A percentile compares a stretch with the other conserved stretches of the same genome.
These are phyloP conservation scores for Pseudocercospora musae DNA, from an alignment of 2,329 filamentous ascomycete genomes.

Conservation along the genomic window DNA sequence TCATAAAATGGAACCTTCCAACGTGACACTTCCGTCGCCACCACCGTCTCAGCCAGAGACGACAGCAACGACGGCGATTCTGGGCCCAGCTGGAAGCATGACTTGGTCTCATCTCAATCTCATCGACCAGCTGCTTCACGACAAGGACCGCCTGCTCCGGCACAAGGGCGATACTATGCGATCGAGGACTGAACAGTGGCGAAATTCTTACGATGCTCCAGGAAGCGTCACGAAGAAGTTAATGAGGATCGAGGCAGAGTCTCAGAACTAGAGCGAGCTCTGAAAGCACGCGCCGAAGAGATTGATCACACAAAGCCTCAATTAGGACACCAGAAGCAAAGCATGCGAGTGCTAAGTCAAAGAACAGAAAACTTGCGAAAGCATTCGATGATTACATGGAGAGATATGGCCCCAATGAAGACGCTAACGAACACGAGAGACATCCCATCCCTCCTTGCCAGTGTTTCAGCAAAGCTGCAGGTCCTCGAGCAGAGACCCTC, in stretches of 20 bases:
- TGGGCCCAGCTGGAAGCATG: not conserved
- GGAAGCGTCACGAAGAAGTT: not conserved
- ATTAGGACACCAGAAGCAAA: not conserved
- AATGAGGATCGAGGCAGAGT: not conserved
- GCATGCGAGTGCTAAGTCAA: not conserved
- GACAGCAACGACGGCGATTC: not conserved
- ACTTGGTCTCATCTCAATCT: not conserved
- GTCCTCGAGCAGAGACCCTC: not conserved
- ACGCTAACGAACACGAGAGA: not conserved
- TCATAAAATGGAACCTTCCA: not conserved
- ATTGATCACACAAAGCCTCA: not conserved
- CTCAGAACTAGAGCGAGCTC: not conserved
- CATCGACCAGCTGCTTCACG: not conserved
- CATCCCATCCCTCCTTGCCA: not conserved
- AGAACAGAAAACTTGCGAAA: conserved; percentile 2
- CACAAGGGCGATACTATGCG: not conserved
- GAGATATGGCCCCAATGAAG: not conserved
- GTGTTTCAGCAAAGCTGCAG: not conserved
- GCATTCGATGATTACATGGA: conserved; percentile 1
- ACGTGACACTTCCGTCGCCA: not conserved
- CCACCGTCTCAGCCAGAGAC: not conserved
- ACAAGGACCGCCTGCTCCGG: conserved; percentile 4
- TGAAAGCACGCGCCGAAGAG: not conserved
- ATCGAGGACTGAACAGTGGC: conserved; percentile 5
- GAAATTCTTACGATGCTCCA: not conserved